These are phyloP conservation scores for Cystofilobasidium macerans DNA, from an alignment of 768 basidiomycete genomes.

Conservation along the genomic window DNA sequence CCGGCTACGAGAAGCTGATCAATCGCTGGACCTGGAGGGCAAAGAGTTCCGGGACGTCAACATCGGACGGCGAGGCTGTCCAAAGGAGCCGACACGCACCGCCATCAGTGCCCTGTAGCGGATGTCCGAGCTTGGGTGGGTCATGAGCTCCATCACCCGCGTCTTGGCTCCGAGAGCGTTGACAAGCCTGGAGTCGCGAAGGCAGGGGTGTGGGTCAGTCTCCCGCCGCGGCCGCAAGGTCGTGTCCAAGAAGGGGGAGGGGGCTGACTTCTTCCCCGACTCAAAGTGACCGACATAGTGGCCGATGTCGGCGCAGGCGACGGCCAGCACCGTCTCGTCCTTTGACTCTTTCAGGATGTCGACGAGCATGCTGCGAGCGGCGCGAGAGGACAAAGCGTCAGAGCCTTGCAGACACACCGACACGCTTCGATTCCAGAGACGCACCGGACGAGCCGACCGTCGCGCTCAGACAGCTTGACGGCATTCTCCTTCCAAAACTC, in stretches of 20 bases:
- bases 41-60: neutral
- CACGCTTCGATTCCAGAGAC: no score
- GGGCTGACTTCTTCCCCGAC: constrained; percentile 70
- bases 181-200: constrained; percentile 48
- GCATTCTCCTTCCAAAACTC: constrained; percentile 98
- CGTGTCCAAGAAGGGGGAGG: neutral
- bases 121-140: constrained; percentile 73
- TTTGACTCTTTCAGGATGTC: constrained; percentile 56
- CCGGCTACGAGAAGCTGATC: neutral
- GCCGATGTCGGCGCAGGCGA: constrained; percentile 85
- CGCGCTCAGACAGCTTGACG: constrained; percentile 67
- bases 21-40: neutral
- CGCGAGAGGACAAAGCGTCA: no score
- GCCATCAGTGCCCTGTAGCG: constrained; percentile 83
- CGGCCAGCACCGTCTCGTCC: constrained; percentile 71
- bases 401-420: no score
- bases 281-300: constrained; percentile 89
- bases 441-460: constrained; percentile 74
- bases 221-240: no score
- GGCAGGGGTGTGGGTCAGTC: neutral
- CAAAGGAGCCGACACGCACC: constrained; percentile 35
- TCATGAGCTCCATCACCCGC: constrained; percentile 56
- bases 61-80: neutral
- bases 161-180: constrained; percentile 75
- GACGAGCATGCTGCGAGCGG: constrained; percentile 64